Evolutionary conservation across 2,329 filamentous ascomycete species (phyloP).

Genomic region (Venturia oleaginea): DNA sequence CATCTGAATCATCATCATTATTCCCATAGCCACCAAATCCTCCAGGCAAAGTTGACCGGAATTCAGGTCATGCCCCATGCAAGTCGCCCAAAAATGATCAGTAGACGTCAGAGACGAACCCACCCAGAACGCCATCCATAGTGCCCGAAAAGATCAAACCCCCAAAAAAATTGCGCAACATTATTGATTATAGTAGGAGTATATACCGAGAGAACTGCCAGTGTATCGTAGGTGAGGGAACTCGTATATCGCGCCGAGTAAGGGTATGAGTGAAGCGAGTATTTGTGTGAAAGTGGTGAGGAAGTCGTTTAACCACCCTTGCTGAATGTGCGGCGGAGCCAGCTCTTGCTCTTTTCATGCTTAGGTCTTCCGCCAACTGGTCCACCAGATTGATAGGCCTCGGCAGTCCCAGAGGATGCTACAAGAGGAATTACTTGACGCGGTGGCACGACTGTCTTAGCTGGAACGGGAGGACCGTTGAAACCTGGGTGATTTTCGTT

Average conservation of each 20-base stretch:
- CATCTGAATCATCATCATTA: background rate
- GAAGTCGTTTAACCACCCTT: conserved; percentile 34
- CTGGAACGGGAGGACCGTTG: conserved; percentile 9
- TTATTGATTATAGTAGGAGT: background rate
- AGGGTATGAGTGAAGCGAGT: background rate
- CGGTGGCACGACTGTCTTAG: background rate
- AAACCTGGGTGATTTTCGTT: conserved; percentile 7
- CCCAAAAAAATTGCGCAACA: background rate
- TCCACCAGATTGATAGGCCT: conserved; percentile 16
- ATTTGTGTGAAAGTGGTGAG: background rate
- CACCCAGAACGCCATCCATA: background rate
- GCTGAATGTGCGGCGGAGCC: conserved; percentile 78
- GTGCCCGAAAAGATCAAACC: too few relatives aligned
- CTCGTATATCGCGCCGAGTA: background rate
- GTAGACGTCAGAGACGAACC: background rate
- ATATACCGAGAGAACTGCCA: background rate
- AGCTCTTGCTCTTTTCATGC: conserved; percentile 74
- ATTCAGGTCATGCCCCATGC: background rate
- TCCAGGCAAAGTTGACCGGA: background rate
- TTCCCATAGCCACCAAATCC: background rate
- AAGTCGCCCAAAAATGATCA: background rate
- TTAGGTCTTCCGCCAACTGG: conserved; percentile 15
- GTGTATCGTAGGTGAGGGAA: background rate
- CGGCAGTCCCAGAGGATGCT: background rate
- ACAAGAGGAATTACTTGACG: conserved; percentile 7